phyloP scores from a whole-genome alignment of 2,329 filamentous ascomycete species.

The Aspergillus sp. region DNA sequence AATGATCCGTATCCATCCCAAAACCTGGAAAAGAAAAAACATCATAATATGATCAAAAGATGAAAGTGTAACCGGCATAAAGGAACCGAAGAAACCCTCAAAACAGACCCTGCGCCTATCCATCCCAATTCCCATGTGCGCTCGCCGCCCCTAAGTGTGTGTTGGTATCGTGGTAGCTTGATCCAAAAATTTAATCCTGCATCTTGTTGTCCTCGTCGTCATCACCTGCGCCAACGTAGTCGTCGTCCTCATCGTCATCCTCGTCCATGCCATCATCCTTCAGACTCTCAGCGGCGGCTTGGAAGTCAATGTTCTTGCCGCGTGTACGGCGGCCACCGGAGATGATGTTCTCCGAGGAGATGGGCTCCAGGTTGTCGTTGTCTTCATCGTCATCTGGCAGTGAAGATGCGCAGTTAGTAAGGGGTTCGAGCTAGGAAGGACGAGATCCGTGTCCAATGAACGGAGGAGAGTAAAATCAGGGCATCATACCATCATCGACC shows the following conservation, averaged over 20 bases:
- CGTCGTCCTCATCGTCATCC: conserved; percentile 55
- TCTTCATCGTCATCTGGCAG: conserved; percentile 68
- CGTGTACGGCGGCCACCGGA: conserved; percentile 77
- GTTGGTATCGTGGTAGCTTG: conserved; percentile 13
- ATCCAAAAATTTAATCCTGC: conserved; percentile 37
- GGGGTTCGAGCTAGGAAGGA: neutral
- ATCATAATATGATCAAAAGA: neutral
- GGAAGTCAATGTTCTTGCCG: conserved; percentile 89
- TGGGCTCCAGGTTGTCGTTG: conserved; percentile 79
- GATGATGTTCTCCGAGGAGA: conserved; percentile 88
- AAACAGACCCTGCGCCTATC: conserved; percentile 23
- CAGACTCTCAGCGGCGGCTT: conserved; percentile 80
- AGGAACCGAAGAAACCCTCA: conserved; percentile 12
- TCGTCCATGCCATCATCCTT: conserved; percentile 68
- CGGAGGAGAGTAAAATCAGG: neutral
- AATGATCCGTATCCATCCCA: neutral
- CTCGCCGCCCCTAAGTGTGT: conserved; percentile 12
- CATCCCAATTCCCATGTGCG: conserved; percentile 19
- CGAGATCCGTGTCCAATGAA: neutral
- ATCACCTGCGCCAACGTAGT: conserved; percentile 41
- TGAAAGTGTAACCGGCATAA: neutral
- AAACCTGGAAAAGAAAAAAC: neutral
- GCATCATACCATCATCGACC: conserved; percentile 8
- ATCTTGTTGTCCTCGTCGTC: conserved; percentile 41
- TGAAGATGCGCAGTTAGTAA: conserved; percentile 16